Evolutionary conservation across 1,139 yeast genomes (phyloP).

Genomic region (Yamadazyma kanchanaburiensis): DNA sequence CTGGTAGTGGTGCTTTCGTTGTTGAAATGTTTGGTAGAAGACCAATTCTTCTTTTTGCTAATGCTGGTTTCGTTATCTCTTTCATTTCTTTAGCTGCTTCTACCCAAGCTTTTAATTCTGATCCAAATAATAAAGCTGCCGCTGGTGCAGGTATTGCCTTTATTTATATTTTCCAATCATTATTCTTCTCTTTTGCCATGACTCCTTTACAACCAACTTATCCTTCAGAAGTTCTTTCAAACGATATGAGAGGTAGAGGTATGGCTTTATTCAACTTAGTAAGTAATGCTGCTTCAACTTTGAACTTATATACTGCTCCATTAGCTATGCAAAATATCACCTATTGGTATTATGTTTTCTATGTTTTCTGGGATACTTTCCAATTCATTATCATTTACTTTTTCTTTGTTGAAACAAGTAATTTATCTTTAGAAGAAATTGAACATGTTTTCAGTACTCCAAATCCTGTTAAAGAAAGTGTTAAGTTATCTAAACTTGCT

Average conservation of each 20-base stretch:
- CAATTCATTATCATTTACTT: conserved; percentile 17
- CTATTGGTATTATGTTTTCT: too few species aligned
- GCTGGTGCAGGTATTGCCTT: conserved; percentile 11
- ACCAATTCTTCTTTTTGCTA: too few species aligned
- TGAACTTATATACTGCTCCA: too few species aligned
- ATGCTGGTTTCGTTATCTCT: conserved; percentile 10
- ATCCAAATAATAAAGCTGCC: conserved; percentile 5
- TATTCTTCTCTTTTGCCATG: conserved; percentile 14
- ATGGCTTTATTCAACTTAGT: conserved; percentile 9
- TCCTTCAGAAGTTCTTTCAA: conserved; percentile 13
- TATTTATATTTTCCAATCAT: conserved; percentile 12
- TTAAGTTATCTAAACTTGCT: too few species aligned
- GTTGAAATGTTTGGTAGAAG: conserved; percentile 39
- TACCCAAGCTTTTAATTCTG: conserved; percentile 9
- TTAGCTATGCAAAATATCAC: conserved; percentile 14
- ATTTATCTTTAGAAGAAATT: too few species aligned
- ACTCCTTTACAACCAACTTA: conserved; percentile 16
- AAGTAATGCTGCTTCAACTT: conserved; percentile 11
- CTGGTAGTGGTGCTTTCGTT: conserved; percentile 26
- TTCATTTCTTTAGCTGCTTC: conserved; percentile 11
- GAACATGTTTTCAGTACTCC: too few species aligned
- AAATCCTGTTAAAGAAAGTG: too few species aligned
- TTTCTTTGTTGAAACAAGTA: too few species aligned
- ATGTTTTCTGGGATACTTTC: too few species aligned
- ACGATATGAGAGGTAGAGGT: conserved; percentile 11